These are phyloP conservation scores for Chenopodium suecicum DNA, from an alignment of 148 eudicot genomes.

Conservation along the genomic window DNA sequence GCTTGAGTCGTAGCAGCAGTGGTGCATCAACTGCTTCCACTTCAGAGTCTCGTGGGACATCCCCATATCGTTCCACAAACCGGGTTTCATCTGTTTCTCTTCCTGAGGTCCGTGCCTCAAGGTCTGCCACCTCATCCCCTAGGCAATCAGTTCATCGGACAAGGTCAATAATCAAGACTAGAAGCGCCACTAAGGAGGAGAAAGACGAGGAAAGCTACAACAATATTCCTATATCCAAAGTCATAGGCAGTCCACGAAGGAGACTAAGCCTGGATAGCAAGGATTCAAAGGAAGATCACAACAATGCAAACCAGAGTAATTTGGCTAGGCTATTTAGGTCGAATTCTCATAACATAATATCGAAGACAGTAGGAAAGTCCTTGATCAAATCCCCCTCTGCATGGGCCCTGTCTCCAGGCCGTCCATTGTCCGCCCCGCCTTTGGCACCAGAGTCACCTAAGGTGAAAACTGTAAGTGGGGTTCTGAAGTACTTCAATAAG, in stretches of 20 bases:
- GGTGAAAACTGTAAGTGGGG: constrained; percentile 44
- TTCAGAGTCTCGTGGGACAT: constrained; percentile 9
- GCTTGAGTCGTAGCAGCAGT: constrained; percentile 36
- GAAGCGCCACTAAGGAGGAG: constrained; percentile 20
- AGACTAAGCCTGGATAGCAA: constrained; percentile 24
- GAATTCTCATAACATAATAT: constrained; percentile 29
- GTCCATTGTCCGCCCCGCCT: constrained; percentile 33
- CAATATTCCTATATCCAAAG: constrained; percentile 26
- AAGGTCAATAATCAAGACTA: constrained; percentile 24
- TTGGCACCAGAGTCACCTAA: constrained; percentile 41
- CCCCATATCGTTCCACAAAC: constrained; percentile 31
- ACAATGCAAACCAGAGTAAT: constrained; percentile 2
- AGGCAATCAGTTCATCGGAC: constrained; percentile 37
- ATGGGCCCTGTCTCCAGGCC: constrained; percentile 71
- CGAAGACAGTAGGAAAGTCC: constrained; percentile 19
- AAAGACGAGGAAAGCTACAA: constrained; percentile 24
- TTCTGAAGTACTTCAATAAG: constrained; percentile 59
- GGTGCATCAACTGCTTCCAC: constrained; percentile 21
- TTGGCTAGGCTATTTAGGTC: constrained; percentile 28
- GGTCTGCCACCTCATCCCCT: constrained; percentile 39
- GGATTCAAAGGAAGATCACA: background rate
- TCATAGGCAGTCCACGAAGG: constrained; percentile 20
- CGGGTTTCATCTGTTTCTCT: constrained; percentile 27
- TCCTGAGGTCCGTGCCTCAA: constrained; percentile 21
- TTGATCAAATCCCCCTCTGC: constrained; percentile 49